Conservation (phyloP, 345 rosid species). For the Bruguiera sexangula region DNA sequence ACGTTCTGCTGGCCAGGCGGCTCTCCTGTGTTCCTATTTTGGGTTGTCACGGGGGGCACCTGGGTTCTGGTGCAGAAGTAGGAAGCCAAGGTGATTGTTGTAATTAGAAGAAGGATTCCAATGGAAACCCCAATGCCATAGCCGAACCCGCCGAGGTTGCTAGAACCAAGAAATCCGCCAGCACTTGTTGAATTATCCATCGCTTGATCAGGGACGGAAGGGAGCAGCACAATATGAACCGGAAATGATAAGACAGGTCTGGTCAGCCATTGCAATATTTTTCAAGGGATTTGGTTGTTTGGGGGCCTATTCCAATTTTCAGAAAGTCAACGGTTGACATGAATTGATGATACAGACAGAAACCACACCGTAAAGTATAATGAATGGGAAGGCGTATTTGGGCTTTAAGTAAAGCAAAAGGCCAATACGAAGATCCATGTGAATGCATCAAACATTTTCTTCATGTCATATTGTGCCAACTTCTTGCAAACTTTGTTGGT, state of each 20-base stretch:
- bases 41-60: background rate
- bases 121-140: constrained; percentile 44
- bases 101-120: constrained; percentile 42
- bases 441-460: constrained; percentile 2
- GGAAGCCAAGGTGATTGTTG: constrained; percentile 39
- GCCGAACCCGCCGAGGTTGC: constrained; percentile 35
- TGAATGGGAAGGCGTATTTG: constrained; percentile 8
- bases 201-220: background rate
- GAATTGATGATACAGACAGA: background rate
- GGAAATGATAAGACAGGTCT: constrained; percentile 4
- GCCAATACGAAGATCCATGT: constrained; percentile 12
- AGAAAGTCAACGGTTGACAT: constrained; percentile 44
- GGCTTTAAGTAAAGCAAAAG: constrained; percentile 13
- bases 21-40: constrained; percentile 5
- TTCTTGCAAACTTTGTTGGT: constrained; percentile 11
- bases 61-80: constrained; percentile 38
- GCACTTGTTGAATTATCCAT: constrained; percentile 22
- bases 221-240: background rate
- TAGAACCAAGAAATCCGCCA: constrained; percentile 16
- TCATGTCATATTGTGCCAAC: background rate
- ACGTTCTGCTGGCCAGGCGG: constrained; percentile 12
- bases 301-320: constrained; percentile 1
- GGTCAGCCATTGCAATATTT: constrained; percentile 36
- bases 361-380: background rate
- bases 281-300: constrained; percentile 15